Conservation (phyloP, 23 red algal species). For the Gracilaria gracilis region DNA sequence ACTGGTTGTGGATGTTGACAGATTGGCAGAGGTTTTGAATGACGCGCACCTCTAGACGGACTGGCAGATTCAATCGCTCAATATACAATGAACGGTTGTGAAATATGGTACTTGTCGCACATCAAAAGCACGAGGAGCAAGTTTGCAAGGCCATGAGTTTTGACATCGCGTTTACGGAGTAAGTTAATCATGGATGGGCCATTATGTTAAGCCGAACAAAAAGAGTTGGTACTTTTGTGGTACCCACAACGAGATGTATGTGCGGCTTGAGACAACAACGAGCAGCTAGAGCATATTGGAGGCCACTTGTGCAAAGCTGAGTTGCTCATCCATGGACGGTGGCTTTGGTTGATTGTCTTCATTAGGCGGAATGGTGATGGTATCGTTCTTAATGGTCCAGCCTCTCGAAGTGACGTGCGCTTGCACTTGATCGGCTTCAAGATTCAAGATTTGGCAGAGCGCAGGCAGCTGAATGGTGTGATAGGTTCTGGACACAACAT, state of each 20-base stretch:
- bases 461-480: conserved; percentile 48
- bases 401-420: conserved; percentile 26
- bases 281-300: conserved; percentile 47
- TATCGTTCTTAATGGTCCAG: conserved; percentile 36
- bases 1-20: no score
- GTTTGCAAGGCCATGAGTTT: neutral
- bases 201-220: no score
- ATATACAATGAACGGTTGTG: no score
- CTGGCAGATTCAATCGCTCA: no score
- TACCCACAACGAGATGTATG: no score
- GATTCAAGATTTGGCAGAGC: conserved; percentile 38
- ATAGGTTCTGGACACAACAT: conserved; percentile 79
- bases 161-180: no score
- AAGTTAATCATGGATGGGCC: no score
- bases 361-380: conserved; percentile 58
- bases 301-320: conserved; percentile 70
- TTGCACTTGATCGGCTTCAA: conserved; percentile 15
- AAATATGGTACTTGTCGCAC: no score
- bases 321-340: conserved; percentile 71
- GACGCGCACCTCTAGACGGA: no score
- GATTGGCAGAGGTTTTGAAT: no score
- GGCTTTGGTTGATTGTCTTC: conserved; percentile 76
- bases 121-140: no score
- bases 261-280: neutral
- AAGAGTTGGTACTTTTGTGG: no score